Percentiles rank a stretch among this genome's conserved stretches.
phyloP scores from a whole-genome alignment of 768 basidiomycete genomes.

The Dioszegia hungarica region DNA sequence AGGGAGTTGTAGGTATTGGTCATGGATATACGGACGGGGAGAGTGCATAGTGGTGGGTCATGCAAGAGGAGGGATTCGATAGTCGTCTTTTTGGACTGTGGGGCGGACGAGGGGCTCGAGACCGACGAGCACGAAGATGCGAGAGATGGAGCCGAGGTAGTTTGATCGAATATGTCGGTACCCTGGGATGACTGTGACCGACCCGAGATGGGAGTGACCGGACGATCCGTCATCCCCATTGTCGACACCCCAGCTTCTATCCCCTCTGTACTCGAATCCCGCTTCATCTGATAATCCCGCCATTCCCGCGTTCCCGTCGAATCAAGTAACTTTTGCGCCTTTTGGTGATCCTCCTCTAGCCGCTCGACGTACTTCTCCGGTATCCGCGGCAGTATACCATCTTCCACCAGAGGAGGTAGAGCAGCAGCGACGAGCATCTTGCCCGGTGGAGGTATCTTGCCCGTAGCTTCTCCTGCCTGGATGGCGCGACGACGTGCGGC shows the following conservation, averaged over 20 bases:
- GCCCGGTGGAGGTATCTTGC: constrained; percentile 5
- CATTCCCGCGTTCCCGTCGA: neutral
- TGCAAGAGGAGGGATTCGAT: constrained; percentile 24
- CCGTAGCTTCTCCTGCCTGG: neutral
- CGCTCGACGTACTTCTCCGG: constrained; percentile 43
- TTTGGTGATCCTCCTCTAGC: constrained; percentile 36
- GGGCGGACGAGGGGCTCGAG: neutral
- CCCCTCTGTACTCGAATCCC: constrained; percentile 2
- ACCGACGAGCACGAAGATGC: constrained; percentile 1
- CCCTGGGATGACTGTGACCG: constrained; percentile 14
- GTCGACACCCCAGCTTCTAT: constrained; percentile 29
- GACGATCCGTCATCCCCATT: constrained; percentile 24
- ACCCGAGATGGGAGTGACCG: constrained; percentile 17
- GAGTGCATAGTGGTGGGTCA: constrained; percentile 33
- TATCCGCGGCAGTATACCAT: constrained; percentile 29
- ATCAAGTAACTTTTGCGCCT: constrained; percentile 22
- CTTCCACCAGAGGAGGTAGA: constrained; percentile 31
- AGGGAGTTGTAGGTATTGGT: constrained; percentile 28
- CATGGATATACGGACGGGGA: constrained; percentile 31
- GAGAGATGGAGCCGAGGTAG: neutral
- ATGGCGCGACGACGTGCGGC: constrained; percentile 3
- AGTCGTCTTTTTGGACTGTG: constrained; percentile 6
- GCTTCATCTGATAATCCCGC: neutral
- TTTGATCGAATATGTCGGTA: neutral
- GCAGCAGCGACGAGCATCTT: constrained; percentile 31